Conservation (phyloP, 805 yeast genomes). For the Pichia deserticola region DNA sequence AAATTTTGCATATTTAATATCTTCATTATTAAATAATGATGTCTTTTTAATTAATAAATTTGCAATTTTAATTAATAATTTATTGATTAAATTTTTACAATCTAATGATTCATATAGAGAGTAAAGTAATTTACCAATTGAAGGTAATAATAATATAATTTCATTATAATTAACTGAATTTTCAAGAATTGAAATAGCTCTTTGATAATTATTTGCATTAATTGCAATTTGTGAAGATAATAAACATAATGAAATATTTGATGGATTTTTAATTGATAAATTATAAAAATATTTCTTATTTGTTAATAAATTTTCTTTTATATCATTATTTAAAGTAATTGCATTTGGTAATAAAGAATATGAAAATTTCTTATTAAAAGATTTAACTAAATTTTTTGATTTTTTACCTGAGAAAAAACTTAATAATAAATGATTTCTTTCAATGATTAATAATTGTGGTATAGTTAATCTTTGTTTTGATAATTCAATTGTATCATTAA, state of each 20-base stretch:
- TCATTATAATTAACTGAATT: slow-evolving; percentile 10
- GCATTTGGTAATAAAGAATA: slow-evolving; percentile 17
- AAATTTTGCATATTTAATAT: slow-evolving; percentile 25
- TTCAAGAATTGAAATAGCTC: slow-evolving; percentile 33
- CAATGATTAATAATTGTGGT: slow-evolving; percentile 34
- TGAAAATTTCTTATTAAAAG: slow-evolving; percentile 15
- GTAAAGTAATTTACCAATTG: slow-evolving; percentile 42
- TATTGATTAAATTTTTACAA: slow-evolving; percentile 27
- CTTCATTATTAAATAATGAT: slow-evolving; percentile 7
- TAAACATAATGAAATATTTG: slow-evolving; percentile 25
- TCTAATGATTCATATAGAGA: slow-evolving; percentile 43
- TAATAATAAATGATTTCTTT: slow-evolving; percentile 39
- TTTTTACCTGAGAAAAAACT: slow-evolving; percentile 33
- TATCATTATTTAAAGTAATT: slow-evolving; percentile 9
- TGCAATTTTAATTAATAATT: slow-evolving; percentile 28
- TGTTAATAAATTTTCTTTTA: neutral
- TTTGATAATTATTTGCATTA: slow-evolving; percentile 24
- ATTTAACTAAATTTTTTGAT: slow-evolving; percentile 14
- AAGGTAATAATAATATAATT: slow-evolving; percentile 30
- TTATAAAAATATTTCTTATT: slow-evolving; percentile 28
- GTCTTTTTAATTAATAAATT: slow-evolving; percentile 11
- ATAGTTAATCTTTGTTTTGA: slow-evolving; percentile 28
- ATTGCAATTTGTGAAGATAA: slow-evolving; percentile 31
- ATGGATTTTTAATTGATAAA: slow-evolving; percentile 26
- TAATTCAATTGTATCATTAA: slow-evolving; percentile 24